Conservation (phyloP, 352 stramenopile species). For the Phytopythium mirpurense region DNA sequence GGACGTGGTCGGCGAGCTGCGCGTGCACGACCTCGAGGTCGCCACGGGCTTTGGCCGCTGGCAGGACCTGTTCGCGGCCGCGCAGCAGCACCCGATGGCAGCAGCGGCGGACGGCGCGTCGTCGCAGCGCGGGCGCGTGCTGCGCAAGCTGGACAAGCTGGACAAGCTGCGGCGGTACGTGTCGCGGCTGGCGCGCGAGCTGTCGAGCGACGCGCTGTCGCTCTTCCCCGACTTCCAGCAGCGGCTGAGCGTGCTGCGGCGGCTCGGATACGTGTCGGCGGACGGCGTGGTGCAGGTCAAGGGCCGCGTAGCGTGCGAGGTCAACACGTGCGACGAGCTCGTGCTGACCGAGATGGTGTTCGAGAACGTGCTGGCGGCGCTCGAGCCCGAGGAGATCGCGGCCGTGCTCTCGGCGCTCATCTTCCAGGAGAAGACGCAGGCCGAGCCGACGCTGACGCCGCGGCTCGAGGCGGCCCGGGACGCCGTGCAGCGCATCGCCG, state of each 20-base stretch:
- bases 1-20: constrained; percentile 89
- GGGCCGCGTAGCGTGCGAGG: constrained; percentile 97
- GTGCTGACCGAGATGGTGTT: constrained; percentile 99
- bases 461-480: constrained; percentile 94
- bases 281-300: constrained; percentile 98
- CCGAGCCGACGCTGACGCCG: constrained; percentile 89
- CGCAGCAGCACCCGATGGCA: constrained; percentile 82
- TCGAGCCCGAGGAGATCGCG: constrained; percentile 94
- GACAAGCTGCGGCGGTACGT: constrained; percentile 93
- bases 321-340: constrained; percentile 98
- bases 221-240: constrained; percentile 95
- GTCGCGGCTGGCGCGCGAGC: constrained; percentile 94
- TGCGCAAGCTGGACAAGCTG: constrained; percentile 92
- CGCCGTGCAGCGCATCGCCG: constrained; percentile 82
- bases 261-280: constrained; percentile 95
- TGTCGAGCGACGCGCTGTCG: constrained; percentile 88
- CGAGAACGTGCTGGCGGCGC: constrained; percentile 94
- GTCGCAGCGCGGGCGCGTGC: constrained; percentile 31
- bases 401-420: constrained; percentile 97
- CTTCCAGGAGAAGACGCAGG: constrained; percentile 92
- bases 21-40: constrained; percentile 84
- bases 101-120: too few species aligned
- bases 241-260: constrained; percentile 95
- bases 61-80: constrained; percentile 69
- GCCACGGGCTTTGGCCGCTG: constrained; percentile 57